Base-by-base conservation (phyloP, 2,329 filamentous ascomycete species). In the Aspergillus alliaceus region DNA sequence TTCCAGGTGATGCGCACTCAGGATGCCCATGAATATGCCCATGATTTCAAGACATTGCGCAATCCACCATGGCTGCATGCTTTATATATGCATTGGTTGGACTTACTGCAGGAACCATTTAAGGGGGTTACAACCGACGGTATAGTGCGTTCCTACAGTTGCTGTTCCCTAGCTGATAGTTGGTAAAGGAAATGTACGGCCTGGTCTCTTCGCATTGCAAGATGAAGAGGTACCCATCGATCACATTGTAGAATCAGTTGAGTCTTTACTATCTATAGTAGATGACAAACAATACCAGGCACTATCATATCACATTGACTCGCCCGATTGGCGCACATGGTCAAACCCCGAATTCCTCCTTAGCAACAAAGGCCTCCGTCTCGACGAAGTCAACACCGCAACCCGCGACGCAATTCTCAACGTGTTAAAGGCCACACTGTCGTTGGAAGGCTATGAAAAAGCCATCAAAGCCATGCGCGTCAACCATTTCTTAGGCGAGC, bases 341-440 rank as follows among this genome's bases (percentile, higher is more conserved):
- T 84, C 81, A 6, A 92, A 92, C 69, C 89, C 89, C 0, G 89
- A 92, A 69, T 89, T 91, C 62, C 77, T 91, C 0, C 76, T 91
- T 14, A 82, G 83, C 53, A 76, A 86, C 70, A 88, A 89, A 69
- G 89, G 89, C 5, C 71, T 92, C 1, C 84, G 89, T 1, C 82
- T 91, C 0, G 89, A 92, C 64, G 86, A 90, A 64, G 58, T 86
- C 25, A 75, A 68, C 1, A 57, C 74, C 0, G 50, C 76, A 0
- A 69, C 82, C 20, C 79, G 82, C 2, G 70, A 77, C 22, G 74
- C 80, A 25, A 80, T 87, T 6, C 75, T 90, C 35, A 69, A 71
- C 6, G 73, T 91, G 3, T 75, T 91, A 1, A 64, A 81, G 51
- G 69, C 79, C 0, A 84, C 86, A 0, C 79, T 91, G 0, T 90